Conservation (phyloP, 345 rosid species). For the Eutrema japonicum region DNA sequence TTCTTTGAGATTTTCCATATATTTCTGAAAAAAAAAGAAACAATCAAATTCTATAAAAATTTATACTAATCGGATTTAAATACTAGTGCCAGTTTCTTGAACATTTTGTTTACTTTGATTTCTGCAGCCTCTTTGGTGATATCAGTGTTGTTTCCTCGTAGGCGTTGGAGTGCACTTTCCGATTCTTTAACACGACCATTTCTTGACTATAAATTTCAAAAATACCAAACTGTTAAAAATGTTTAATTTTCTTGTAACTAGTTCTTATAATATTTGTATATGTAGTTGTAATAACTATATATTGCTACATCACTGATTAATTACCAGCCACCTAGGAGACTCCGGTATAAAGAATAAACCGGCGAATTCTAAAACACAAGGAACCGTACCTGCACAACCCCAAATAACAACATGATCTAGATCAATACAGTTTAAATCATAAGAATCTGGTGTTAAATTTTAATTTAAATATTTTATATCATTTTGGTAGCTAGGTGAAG, state of each 20-base stretch:
- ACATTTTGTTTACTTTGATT: conserved; percentile 46
- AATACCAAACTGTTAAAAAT: not conserved
- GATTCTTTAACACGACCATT: conserved; percentile 52
- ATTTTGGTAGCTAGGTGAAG: not conserved
- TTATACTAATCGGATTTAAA: not conserved
- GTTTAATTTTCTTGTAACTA: not conserved
- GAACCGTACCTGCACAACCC: conserved; percentile 59
- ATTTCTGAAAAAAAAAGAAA: conserved; percentile 39
- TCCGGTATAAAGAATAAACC: conserved; percentile 44
- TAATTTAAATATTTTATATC: not conserved
- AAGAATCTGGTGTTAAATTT: conserved; percentile 12
- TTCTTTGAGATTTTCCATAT: conserved; percentile 49
- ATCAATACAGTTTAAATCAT: conserved; percentile 42
- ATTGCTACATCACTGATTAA: conserved; percentile 29
- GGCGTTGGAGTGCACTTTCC: conserved; percentile 47
- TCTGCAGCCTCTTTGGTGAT: conserved; percentile 56
- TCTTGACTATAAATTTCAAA: conserved; percentile 53
- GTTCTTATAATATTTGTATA: not conserved
- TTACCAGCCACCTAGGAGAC: conserved; percentile 71
- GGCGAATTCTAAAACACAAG: conserved; percentile 41
- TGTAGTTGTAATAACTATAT: not conserved
- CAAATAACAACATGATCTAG: conserved; percentile 52
- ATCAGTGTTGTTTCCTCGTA: conserved; percentile 54
- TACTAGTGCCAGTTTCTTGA: not conserved
- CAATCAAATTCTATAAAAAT: not conserved